These are phyloP conservation scores for Globisporangium camurandrum DNA, from an alignment of 352 stramenopile genomes.

Conservation along the genomic window DNA sequence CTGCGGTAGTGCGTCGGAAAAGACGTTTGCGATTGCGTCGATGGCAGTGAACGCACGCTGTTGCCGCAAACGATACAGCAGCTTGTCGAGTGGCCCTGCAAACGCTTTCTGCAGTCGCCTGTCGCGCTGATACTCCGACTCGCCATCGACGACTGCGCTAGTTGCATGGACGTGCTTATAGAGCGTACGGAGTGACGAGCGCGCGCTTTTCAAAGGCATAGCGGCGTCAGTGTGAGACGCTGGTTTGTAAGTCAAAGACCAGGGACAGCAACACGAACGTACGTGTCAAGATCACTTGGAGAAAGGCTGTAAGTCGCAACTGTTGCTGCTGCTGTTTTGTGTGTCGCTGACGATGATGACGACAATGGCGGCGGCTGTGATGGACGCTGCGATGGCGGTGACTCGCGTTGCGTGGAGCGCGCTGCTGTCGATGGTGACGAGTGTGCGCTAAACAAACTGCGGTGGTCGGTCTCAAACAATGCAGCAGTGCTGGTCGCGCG, in stretches of 20 bases:
- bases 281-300: slow-evolving; percentile 10
- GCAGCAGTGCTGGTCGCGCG: background rate
- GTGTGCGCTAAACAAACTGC: slow-evolving; percentile 6
- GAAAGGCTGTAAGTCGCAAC: slow-evolving; percentile 4
- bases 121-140: slow-evolving; percentile 24
- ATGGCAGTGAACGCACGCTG: slow-evolving; percentile 29
- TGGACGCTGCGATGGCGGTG: background rate
- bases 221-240: too few species aligned
- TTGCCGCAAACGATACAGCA: slow-evolving; percentile 27
- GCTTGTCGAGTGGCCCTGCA: slow-evolving; percentile 39
- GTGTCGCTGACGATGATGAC: background rate
- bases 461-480: slow-evolving; percentile 2
- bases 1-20: slow-evolving; percentile 43
- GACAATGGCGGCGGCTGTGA: background rate
- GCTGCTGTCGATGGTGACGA: too few species aligned
- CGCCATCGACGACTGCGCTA: slow-evolving; percentile 7
- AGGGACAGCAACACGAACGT: slow-evolving; percentile 3
- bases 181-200: too few species aligned
- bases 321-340: background rate
- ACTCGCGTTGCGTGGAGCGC: background rate
- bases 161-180: slow-evolving; percentile 5
- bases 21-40: slow-evolving; percentile 43
- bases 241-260: too few species aligned
- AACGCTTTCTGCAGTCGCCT: slow-evolving; percentile 41
- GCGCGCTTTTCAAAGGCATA: too few species aligned